A percentile compares a stretch with the other conserved stretches of the same genome.
These are phyloP conservation scores for Micromonas commoda DNA, from an alignment of 139 green algal genomes.

Conservation along the genomic window DNA sequence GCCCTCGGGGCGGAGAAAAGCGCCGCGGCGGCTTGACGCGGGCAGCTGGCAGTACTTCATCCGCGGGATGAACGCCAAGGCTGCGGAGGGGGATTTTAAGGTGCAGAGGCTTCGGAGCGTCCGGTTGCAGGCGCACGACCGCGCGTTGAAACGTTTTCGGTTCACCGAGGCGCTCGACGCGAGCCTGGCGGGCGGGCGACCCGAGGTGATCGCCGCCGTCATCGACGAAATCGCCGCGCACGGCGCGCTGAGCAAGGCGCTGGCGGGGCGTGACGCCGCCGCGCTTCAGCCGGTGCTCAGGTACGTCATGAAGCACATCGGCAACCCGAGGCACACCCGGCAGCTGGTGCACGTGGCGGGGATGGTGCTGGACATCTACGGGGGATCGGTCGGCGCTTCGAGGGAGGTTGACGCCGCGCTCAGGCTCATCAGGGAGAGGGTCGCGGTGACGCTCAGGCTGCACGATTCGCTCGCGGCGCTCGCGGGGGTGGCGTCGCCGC, in stretches of 20 bases:
- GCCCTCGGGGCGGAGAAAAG: conserved; percentile 1
- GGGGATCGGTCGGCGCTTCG: conserved; percentile 37
- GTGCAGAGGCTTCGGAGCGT: conserved; percentile 47
- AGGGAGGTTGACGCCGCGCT: conserved; percentile 46
- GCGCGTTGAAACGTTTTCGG: conserved; percentile 40
- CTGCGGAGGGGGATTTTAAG: conserved; percentile 46
- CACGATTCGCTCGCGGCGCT: neutral
- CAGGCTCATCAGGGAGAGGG: conserved; percentile 40
- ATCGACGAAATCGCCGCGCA: conserved; percentile 70
- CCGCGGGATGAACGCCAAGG: conserved; percentile 55
- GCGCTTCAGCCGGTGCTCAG: conserved; percentile 57
- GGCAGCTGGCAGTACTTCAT: conserved; percentile 78
- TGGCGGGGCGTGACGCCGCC: conserved; percentile 50
- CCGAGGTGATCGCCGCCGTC: conserved; percentile 68
- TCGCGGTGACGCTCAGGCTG: conserved; percentile 21
- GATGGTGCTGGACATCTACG: conserved; percentile 63
- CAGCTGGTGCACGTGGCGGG: conserved; percentile 49
- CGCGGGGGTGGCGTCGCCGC: neutral
- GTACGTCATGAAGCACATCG: conserved; percentile 47
- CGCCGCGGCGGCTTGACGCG: conserved; percentile 51
- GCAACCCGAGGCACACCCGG: conserved; percentile 55
- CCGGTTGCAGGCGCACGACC: conserved; percentile 64
- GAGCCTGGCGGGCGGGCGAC: conserved; percentile 49
- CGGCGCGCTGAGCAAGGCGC: conserved; percentile 52
- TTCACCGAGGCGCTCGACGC: conserved; percentile 72